These are phyloP conservation scores for Termitomyces eurrhizus DNA, from an alignment of 768 basidiomycete genomes.

Conservation along the genomic window DNA sequence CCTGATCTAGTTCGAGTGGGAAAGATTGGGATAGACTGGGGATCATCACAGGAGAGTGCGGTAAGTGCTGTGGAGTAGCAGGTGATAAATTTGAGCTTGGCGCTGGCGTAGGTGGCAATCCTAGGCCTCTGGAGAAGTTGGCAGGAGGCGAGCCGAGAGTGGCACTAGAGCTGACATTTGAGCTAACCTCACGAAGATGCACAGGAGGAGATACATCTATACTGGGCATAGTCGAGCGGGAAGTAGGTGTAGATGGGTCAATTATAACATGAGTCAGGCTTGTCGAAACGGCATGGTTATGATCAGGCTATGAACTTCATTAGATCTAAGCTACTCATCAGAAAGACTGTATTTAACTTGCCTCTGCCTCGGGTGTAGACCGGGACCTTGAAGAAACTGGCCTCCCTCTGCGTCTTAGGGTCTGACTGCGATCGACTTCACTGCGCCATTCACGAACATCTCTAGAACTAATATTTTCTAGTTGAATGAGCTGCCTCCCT, in stretches of 20 bases:
- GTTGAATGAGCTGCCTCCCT: constrained; percentile 33
- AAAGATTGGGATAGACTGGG: constrained; percentile 41
- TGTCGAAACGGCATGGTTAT: constrained; percentile 31
- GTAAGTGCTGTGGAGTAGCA: constrained; percentile 4
- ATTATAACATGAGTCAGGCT: constrained; percentile 46
- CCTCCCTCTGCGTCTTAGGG: constrained; percentile 30
- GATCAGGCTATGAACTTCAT: constrained; percentile 3
- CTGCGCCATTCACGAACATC: constrained; percentile 54
- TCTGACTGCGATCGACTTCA: constrained; percentile 30
- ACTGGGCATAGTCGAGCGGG: constrained; percentile 22
- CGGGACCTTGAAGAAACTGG: constrained; percentile 13
- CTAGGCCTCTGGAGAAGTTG: constrained; percentile 7
- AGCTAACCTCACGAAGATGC: constrained; percentile 12
- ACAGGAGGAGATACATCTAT: constrained; percentile 17
- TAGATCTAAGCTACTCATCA: not conserved
- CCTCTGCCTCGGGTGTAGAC: constrained; percentile 54
- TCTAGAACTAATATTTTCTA: constrained; percentile 47
- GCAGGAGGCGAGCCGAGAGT: constrained; percentile 17
- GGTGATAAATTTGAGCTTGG: constrained; percentile 11
- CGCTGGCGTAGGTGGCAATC: constrained; percentile 12
- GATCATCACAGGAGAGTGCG: constrained; percentile 22
- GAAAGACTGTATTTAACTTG: constrained; percentile 20
- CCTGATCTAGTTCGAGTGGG: constrained; percentile 39
- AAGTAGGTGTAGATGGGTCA: constrained; percentile 28
- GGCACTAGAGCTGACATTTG: constrained; percentile 8